Evolutionary conservation across 805 yeast genomes (phyloP).

Genomic region (Metschnikowia cubensis): DNA sequence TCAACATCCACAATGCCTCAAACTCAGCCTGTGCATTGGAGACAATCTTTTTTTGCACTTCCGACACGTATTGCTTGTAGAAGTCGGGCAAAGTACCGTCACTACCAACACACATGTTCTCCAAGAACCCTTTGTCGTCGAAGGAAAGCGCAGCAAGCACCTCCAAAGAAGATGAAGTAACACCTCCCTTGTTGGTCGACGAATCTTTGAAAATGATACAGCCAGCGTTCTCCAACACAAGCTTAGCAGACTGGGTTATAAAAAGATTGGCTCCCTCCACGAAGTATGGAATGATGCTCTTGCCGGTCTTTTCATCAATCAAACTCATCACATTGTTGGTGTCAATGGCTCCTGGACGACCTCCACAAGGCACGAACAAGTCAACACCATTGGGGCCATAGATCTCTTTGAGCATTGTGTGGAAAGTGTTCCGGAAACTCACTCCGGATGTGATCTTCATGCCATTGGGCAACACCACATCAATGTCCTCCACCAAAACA

Average conservation of each 20-base stretch:
- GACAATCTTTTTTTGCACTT: constrained; percentile 74
- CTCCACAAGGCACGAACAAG: constrained; percentile 97
- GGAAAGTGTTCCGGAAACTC: constrained; percentile 87
- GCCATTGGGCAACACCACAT: constrained; percentile 75
- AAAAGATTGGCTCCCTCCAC: constrained; percentile 98
- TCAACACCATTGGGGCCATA: constrained; percentile 61
- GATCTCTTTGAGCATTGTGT: constrained; percentile 62
- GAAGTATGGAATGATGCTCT: constrained; percentile 74
- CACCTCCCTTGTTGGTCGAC: constrained; percentile 97
- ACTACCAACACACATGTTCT: constrained; percentile 73
- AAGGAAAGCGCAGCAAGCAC: constrained; percentile 92
- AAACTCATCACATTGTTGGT: constrained; percentile 71
- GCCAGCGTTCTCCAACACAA: constrained; percentile 82
- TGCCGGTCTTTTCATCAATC: constrained; percentile 72
- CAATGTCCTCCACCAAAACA: constrained; percentile 81
- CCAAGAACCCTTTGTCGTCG: constrained; percentile 76
- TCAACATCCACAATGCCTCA: constrained; percentile 78
- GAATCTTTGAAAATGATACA: constrained; percentile 90
- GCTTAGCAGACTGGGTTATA: constrained; percentile 90
- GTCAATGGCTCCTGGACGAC: constrained; percentile 95
- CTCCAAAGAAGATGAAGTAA: constrained; percentile 92
- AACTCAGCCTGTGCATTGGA: constrained; percentile 82
- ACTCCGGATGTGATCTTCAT: constrained; percentile 75
- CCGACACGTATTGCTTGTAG: constrained; percentile 77
- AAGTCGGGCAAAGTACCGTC: constrained; percentile 57